phyloP scores from a whole-genome alignment of 139 green algal species.

The Chlamydomonas schloesseri region DNA sequence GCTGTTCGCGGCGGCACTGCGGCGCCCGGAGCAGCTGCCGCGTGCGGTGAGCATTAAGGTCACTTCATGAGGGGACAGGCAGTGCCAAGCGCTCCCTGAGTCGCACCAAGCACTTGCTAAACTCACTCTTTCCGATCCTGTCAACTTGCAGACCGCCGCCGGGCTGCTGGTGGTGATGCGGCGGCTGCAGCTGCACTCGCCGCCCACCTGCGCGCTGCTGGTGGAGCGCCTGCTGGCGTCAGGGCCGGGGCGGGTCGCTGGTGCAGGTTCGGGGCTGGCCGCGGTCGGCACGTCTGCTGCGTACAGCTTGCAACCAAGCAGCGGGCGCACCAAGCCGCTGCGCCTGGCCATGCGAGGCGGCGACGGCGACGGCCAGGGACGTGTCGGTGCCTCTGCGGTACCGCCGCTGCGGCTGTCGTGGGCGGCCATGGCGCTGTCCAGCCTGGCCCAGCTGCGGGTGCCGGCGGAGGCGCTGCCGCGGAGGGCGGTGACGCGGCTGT shows the following conservation, averaged over 20 bases:
- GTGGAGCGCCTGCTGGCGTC: background rate
- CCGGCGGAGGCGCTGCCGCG: background rate
- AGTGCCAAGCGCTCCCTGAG: too few relatives aligned
- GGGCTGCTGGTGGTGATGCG: slow-evolving; percentile 6
- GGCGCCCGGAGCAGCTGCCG: background rate
- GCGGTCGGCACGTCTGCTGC: too few relatives aligned
- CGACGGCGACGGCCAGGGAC: background rate
- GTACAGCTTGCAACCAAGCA: background rate
- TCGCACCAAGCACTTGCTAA: too few relatives aligned
- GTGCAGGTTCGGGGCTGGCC: too few relatives aligned
- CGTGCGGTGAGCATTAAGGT: background rate
- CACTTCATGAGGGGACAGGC: too few relatives aligned
- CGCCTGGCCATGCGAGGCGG: background rate
- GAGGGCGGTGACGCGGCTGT: background rate
- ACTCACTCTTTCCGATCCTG: too few relatives aligned
- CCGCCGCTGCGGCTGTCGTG: background rate
- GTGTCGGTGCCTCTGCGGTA: too few relatives aligned
- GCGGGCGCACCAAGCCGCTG: background rate
- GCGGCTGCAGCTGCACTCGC: slow-evolving; percentile 4
- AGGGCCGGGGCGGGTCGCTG: too few relatives aligned
- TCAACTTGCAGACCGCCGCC: slow-evolving; percentile 8
- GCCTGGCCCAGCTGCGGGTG: background rate
- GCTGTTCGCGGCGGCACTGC: background rate
- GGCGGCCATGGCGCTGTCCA: background rate
- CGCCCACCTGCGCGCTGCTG: background rate